Evolutionary conservation across 768 basidiomycete genomes (phyloP), one percentile per base, ranked within the genome.

Genomic region (Hygrophorus pudorinus): DNA sequence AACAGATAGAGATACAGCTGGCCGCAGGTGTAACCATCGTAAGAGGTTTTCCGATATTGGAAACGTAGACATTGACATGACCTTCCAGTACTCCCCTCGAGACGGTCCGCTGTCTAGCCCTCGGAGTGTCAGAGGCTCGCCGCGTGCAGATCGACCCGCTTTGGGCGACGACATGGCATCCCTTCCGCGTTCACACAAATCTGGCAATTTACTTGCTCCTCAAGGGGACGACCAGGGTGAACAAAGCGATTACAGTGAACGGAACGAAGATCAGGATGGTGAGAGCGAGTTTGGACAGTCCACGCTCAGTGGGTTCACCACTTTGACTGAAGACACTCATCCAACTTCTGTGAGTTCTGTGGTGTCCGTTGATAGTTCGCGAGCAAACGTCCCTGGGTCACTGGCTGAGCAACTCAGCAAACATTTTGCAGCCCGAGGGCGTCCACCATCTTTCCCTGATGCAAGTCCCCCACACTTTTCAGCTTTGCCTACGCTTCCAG

Each of bases 1-100:
- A 85, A 54, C 89, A 93, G 59, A 86, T 94, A 36, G 86, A 91
- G 55, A 80, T 85, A 49, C 87, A 87, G 48, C 63, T 93, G 24
- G 81, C 75, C 28, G 81, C 79, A 45, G 88, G 85, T 29, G 80
- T 75, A 12, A 78, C 74, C 44, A 67, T 85, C 48, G 85, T 90
- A 56, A 49, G 24, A 32, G 12, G 6, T 14, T 28, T 43, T 44
- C 14, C 29, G 38, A 12, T 16, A 33, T 16, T 6, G 14, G 28
- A 21, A 41, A 35, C 14, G 10, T 46, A 28, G 36, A 4, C 5
- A 20, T 40, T 50, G 28, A 46, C 42, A 13, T 24, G 1, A 36
- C 40, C n/a, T 45, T 42, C 38, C 50, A 86, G 82, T 80, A 81
- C 56, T 74, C 75, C 36, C 76, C 78, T 12, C 67, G 78, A 50